A percentile compares a stretch with the other conserved stretches of the same genome.
Evolutionary conservation across 2,329 filamentous ascomycete genomes (phyloP).

Genomic region (Pseudogymnoascus sp.): DNA sequence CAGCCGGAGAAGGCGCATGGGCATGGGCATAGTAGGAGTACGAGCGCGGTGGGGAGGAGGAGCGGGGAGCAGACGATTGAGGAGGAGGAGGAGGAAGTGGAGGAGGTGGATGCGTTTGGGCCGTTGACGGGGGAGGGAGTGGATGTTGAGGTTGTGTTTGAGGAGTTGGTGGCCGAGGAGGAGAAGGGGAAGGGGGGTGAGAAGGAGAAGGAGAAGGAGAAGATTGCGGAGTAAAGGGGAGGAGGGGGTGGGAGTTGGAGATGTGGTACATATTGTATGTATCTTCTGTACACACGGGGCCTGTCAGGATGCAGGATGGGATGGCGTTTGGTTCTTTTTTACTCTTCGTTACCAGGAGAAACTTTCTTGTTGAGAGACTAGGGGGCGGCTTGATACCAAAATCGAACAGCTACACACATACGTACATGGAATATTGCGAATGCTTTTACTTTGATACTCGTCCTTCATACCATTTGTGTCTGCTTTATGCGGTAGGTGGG

Average conservation of each 20-base stretch:
- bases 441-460: background rate
- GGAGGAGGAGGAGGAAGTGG: conserved; percentile 45
- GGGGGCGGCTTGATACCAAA: conserved; percentile 1
- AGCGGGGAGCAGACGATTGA: conserved; percentile 68
- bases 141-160: conserved; percentile 18
- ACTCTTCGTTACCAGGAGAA: background rate
- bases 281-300: background rate
- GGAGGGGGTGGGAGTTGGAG: background rate
- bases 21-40: conserved; percentile 43
- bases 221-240: background rate
- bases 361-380: background rate
- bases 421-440: conserved; percentile 1
- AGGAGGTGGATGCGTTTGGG: conserved; percentile 47
- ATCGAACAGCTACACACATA: conserved; percentile 3
- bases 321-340: background rate
- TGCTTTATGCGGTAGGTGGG: background rate
- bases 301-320: background rate
- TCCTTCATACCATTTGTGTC: background rate
- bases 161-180: background rate
- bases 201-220: background rate
- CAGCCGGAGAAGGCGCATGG: conserved; percentile 16
- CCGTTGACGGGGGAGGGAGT: conserved; percentile 33
- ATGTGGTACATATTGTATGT: background rate
- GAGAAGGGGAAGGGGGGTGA: background rate
- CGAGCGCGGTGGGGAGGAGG: conserved; percentile 56